Percentiles rank a stretch among this genome's conserved stretches.
phyloP scores from a whole-genome alignment of 495 filamentous ascomycete genomes.

The Penicillium goetzii region DNA sequence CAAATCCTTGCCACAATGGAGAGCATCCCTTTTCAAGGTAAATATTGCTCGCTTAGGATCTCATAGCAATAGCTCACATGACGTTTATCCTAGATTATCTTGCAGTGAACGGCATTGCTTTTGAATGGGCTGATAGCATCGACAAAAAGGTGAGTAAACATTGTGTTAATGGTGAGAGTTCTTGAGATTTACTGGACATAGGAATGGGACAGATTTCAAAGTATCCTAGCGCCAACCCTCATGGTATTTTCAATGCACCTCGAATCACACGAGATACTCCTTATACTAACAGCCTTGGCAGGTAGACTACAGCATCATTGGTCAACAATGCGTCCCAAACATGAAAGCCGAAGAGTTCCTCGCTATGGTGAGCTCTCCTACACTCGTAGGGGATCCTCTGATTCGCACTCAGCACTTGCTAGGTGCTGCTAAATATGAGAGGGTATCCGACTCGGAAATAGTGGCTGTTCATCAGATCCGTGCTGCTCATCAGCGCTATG shows the following conservation, averaged over 20 bases:
- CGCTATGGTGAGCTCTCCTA: neutral
- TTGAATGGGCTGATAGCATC: constrained; percentile 21
- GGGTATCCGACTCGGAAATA: neutral
- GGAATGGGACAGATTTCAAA: neutral
- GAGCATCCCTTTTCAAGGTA: constrained; percentile 2
- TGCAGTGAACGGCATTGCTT: neutral
- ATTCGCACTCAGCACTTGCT: neutral
- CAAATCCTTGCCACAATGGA: neutral
- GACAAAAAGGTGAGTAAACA: constrained; percentile 14
- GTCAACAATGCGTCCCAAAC: neutral
- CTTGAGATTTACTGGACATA: neutral
- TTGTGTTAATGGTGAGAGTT: neutral
- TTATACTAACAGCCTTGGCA: neutral
- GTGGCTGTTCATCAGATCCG: neutral
- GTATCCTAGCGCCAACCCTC: neutral
- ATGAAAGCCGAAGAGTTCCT: neutral
- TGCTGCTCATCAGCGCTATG: neutral
- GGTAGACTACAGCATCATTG: constrained; percentile 5
- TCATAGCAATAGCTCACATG: neutral
- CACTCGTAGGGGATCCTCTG: neutral
- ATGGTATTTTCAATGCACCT: neutral
- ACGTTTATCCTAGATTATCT: constrained; percentile 4
- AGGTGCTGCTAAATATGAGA: neutral
- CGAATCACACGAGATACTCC: neutral
- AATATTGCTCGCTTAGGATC: neutral